Conservation (phyloP, 176 grass and related monocot genomes). For the Oryza glumipatula region DNA sequence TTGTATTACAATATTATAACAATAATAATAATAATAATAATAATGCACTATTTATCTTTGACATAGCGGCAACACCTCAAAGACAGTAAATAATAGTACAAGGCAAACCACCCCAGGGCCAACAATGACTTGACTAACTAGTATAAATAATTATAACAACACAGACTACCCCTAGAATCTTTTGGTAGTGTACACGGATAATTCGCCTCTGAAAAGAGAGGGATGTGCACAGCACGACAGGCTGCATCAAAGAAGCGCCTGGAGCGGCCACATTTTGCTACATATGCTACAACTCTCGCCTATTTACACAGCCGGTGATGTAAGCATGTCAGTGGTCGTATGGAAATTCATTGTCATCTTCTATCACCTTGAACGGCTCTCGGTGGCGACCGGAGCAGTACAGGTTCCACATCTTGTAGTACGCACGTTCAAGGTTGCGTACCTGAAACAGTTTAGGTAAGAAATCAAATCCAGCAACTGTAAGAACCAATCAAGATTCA, state of each 20-base stretch:
- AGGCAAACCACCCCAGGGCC: not conserved
- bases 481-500: not conserved
- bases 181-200: conserved; percentile 26
- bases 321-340: conserved; percentile 47
- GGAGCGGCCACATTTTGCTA: conserved; percentile 20
- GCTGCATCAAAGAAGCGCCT: conserved; percentile 34
- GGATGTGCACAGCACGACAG: conserved; percentile 34
- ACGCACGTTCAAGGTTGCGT: conserved; percentile 76
- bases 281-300: conserved; percentile 48
- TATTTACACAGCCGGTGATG: conserved; percentile 66
- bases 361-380: conserved; percentile 75
- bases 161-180: conserved; percentile 15
- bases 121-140: not conserved
- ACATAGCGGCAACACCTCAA: not conserved
- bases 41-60: not conserved
- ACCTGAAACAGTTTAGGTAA: conserved; percentile 52
- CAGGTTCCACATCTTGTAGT: conserved; percentile 91
- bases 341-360: conserved; percentile 66
- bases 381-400: conserved; percentile 56
- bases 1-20: not conserved
- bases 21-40: not conserved
- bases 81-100: not conserved
- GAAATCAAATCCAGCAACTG: no score
- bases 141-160: conserved; percentile 18
- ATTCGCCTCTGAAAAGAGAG: conserved; percentile 19